Evolutionary conservation across 441 rosid species (phyloP).

Genomic region (Adansonia gregorii): DNA sequence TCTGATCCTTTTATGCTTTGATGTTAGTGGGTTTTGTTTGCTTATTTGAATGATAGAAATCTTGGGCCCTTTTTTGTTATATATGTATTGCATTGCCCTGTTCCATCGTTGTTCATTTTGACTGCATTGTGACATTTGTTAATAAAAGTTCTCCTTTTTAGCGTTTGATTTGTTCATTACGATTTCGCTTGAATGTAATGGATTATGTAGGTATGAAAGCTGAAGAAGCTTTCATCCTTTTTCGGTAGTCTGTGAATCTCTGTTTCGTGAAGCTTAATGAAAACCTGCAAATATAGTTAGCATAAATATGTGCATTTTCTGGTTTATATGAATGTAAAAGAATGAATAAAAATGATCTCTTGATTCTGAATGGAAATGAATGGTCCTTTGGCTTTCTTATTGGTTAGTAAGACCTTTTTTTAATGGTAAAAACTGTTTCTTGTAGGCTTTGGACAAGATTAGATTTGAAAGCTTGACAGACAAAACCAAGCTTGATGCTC

Average conservation of each 20-base stretch:
- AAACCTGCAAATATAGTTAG: not conserved
- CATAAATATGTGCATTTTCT: not conserved
- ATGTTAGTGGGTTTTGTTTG: not conserved
- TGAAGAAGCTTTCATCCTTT: too few species aligned
- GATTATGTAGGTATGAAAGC: not conserved
- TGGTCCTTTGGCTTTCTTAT: not conserved
- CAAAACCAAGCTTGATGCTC: constrained; percentile 67
- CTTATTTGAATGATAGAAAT: not conserved
- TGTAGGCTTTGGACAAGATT: constrained; percentile 70
- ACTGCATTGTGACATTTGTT: not conserved
- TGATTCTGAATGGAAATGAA: too few species aligned
- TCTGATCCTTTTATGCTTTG: not conserved
- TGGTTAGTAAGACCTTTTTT: not conserved
- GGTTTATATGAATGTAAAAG: not conserved
- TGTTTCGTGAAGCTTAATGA: not conserved
- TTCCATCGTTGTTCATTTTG: not conserved
- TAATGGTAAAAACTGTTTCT: not conserved
- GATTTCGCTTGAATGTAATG: not conserved
- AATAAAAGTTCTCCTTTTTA: not conserved
- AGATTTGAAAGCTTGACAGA: constrained; percentile 70
- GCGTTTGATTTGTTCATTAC: not conserved
- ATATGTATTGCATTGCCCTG: not conserved
- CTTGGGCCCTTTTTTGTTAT: not conserved
- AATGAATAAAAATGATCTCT: not conserved
- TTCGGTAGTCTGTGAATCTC: not conserved